Evolutionary conservation across 495 filamentous ascomycete genomes (phyloP).

Genomic region (Aspergillus wentii): DNA sequence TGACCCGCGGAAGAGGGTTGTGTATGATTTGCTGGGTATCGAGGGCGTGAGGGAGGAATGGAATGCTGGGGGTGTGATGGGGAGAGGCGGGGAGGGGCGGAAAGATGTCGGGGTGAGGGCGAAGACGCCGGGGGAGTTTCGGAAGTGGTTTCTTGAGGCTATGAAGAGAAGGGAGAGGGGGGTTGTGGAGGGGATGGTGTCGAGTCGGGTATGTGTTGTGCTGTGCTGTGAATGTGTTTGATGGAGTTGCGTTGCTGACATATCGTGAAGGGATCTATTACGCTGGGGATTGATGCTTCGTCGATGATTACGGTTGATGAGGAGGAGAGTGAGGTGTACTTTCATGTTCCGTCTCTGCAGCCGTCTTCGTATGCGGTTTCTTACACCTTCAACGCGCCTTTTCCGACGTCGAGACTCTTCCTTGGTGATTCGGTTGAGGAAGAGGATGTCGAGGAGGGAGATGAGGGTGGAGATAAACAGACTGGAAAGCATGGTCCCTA

Average conservation of each 20-base stretch:
- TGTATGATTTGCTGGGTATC: constrained; percentile 49
- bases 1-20: constrained; percentile 48
- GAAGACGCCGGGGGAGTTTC: constrained; percentile 43
- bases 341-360: constrained; percentile 23
- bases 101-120: constrained; percentile 36
- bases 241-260: constrained; percentile 6
- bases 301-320: constrained; percentile 27
- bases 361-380: constrained; percentile 21
- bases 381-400: constrained; percentile 31
- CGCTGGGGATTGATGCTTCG: constrained; percentile 37
- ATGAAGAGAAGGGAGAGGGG: constrained; percentile 41
- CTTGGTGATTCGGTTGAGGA: constrained; percentile 11
- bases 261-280: constrained; percentile 26
- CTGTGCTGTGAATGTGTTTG: not conserved
- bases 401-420: constrained; percentile 21
- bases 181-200: constrained; percentile 38
- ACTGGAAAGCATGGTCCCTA: constrained; percentile 5
- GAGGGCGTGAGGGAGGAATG: constrained; percentile 44
- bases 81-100: constrained; percentile 22
- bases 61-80: constrained; percentile 30
- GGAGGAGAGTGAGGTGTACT: constrained; percentile 22
- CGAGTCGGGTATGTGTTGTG: constrained; percentile 30
- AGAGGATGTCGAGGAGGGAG: constrained; percentile 13
- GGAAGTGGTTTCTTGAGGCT: constrained; percentile 42
- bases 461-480: constrained; percentile 7